These are phyloP conservation scores for Cruciata laevipes DNA, from an alignment of 257 asterid species.

Conservation along the genomic window DNA sequence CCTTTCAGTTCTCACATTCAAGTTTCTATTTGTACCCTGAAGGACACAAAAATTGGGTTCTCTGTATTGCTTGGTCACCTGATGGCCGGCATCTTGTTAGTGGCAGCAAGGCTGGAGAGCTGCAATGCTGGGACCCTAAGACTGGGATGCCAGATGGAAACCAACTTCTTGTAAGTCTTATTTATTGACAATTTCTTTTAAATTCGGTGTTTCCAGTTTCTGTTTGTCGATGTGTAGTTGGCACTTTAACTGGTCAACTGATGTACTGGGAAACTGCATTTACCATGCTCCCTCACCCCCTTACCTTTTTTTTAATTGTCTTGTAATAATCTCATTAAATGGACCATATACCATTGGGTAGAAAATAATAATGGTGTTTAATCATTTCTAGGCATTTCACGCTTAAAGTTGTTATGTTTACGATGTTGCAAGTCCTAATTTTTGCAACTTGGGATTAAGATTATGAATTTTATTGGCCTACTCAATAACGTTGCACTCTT, in stretches of 20 bases:
- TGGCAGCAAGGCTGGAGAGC: constrained; percentile 92
- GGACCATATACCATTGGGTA: background rate
- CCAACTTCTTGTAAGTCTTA: constrained; percentile 56
- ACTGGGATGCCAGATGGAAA: constrained; percentile 72
- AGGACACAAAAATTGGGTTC: constrained; percentile 97
- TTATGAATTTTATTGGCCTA: background rate
- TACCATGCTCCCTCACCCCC: background rate
- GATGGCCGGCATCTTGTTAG: constrained; percentile 86
- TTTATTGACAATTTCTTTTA: constrained; percentile 3
- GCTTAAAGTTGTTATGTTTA: background rate
- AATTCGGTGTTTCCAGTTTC: background rate
- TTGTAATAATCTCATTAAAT: background rate
- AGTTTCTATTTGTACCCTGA: constrained; percentile 2
- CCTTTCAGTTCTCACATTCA: background rate
- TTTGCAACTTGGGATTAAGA: background rate
- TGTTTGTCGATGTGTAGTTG: background rate
- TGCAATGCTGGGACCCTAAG: constrained; percentile 81
- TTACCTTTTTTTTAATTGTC: no score
- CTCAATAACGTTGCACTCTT: background rate
- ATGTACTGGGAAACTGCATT: background rate
- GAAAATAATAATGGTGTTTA: background rate
- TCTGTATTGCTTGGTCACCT: constrained; percentile 92
- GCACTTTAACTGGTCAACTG: background rate
- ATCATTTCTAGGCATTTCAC: background rate
- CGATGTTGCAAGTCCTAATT: background rate